These are phyloP conservation scores for Cyclospora cayetanensis DNA, from an alignment of 169 alveolate genomes.

Conservation along the genomic window DNA sequence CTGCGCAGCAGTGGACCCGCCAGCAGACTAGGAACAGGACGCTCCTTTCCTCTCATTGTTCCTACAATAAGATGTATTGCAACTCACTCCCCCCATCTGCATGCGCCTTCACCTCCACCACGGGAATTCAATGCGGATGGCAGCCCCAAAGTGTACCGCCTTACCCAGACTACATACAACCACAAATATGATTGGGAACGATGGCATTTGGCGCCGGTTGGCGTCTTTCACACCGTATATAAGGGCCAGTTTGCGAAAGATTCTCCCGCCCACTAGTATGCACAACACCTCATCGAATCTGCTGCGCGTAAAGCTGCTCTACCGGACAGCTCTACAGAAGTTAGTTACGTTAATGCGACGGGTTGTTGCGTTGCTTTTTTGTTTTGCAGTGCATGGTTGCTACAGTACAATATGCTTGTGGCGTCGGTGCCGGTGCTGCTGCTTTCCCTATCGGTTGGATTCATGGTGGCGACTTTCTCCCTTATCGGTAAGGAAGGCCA, in stretches of 20 bases:
- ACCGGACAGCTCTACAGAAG: too few relatives aligned
- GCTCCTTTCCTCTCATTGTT: neutral
- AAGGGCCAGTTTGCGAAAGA: conserved; percentile 88
- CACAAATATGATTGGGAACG: conserved; percentile 90
- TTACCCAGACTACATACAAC: conserved; percentile 82
- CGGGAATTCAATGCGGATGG: conserved; percentile 88
- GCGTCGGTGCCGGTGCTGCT: conserved; percentile 80
- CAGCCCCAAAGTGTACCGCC: conserved; percentile 80
- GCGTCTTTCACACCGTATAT: conserved; percentile 88
- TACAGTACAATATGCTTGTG: conserved; percentile 68
- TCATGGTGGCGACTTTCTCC: conserved; percentile 81
- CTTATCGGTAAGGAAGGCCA: conserved; percentile 74
- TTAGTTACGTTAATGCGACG: neutral
- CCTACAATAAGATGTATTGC: conserved; percentile 33
- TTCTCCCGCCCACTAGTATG: conserved; percentile 70
- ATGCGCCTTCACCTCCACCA: conserved; percentile 91
- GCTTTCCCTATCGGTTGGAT: conserved; percentile 80
- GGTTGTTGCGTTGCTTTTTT: neutral
- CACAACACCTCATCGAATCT: neutral
- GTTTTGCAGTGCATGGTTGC: conserved; percentile 68
- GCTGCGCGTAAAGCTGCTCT: too few relatives aligned
- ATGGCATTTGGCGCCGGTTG: conserved; percentile 85
- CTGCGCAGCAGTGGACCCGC: neutral
- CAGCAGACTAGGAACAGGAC: neutral
- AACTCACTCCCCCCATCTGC: conserved; percentile 73